A percentile compares a stretch with the other conserved stretches of the same genome.
phyloP scores from a whole-genome alignment of 2,329 filamentous ascomycete species.

The Penicillium palitans region DNA sequence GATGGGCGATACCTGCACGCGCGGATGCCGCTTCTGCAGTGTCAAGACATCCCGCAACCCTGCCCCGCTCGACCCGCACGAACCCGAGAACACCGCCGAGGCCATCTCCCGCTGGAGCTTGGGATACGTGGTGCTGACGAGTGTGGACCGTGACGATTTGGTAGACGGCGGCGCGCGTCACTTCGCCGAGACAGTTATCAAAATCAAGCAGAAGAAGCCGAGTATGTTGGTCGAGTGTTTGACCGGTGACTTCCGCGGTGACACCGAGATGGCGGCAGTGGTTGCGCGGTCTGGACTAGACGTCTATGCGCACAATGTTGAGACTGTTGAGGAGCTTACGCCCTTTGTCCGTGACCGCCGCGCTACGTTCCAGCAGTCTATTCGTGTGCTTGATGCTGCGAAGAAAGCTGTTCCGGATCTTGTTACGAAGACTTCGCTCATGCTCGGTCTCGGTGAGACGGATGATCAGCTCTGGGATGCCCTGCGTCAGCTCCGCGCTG shows the following conservation, averaged over 20 bases:
- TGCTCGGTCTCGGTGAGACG: constrained; percentile 92
- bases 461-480: constrained; percentile 82
- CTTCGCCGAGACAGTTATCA: constrained; percentile 89
- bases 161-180: constrained; percentile 84
- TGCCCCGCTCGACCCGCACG: constrained; percentile 86
- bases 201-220: constrained; percentile 76
- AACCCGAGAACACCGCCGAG: constrained; percentile 95
- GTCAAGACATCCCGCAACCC: constrained; percentile 82
- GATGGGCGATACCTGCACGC: constrained; percentile 97
- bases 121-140: constrained; percentile 93
- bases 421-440: constrained; percentile 98
- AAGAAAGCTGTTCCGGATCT: constrained; percentile 75
- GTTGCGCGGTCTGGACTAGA: constrained; percentile 88
- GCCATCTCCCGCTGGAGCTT: constrained; percentile 89
- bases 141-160: constrained; percentile 90
- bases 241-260: constrained; percentile 79
- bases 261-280: constrained; percentile 80
- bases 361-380: constrained; percentile 83
- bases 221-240: constrained; percentile 48
- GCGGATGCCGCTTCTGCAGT: constrained; percentile 94
- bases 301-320: constrained; percentile 95
- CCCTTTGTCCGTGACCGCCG: constrained; percentile 86
- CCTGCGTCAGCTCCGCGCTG: constrained; percentile 73
- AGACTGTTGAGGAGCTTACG: constrained; percentile 89
- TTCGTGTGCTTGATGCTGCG: constrained; percentile 75